Conservation (phyloP, 2,329 filamentous ascomycete genomes). For the Decorospora gaudefroyi region DNA sequence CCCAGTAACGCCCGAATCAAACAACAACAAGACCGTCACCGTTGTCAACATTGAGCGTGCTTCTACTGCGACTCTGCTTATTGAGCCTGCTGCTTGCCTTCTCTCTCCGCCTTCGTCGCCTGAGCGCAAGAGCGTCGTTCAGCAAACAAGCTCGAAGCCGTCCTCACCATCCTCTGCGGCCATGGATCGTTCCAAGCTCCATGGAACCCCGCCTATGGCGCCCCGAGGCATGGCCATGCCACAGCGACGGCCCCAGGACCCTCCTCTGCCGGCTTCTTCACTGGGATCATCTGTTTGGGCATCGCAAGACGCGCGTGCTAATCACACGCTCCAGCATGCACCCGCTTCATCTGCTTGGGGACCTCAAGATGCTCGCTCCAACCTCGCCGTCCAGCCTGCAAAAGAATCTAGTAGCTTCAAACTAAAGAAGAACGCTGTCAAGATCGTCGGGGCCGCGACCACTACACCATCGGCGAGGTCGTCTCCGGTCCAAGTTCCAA, state of each 20-base stretch:
- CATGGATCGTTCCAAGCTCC: conserved; percentile 23
- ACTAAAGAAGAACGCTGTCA: conserved; percentile 39
- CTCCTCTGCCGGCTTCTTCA: no score
- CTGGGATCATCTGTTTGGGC: neutral
- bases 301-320: conserved; percentile 15
- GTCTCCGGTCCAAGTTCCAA: conserved; percentile 7
- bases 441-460: conserved; percentile 30
- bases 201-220: conserved; percentile 11
- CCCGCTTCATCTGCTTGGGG: conserved; percentile 1
- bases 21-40: conserved; percentile 7
- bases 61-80: neutral
- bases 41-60: neutral
- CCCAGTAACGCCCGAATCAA: conserved; percentile 5
- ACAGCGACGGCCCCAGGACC: no score
- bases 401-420: conserved; percentile 20
- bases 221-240: neutral
- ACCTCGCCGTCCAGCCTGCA: conserved; percentile 32
- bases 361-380: conserved; percentile 21
- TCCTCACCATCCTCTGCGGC: neutral
- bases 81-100: neutral
- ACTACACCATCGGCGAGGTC: neutral
- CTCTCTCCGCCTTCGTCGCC: conserved; percentile 16
- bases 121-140: neutral
- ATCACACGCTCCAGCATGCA: conserved; percentile 6
- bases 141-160: neutral